These are phyloP conservation scores for Tulasnella sp. DNA, from an alignment of 768 basidiomycete genomes.

Conservation along the genomic window DNA sequence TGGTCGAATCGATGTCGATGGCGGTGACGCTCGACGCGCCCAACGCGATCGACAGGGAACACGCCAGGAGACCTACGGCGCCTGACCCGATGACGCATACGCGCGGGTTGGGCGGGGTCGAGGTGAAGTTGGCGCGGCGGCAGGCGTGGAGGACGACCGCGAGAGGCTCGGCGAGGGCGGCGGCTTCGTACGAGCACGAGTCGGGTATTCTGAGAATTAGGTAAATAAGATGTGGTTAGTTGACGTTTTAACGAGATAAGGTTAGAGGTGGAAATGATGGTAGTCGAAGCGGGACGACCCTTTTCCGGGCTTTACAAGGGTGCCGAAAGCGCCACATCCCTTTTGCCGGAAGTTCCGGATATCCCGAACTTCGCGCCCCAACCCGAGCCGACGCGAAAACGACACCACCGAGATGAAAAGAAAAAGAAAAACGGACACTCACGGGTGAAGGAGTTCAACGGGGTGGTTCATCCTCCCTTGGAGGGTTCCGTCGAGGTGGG, in stretches of 20 bases:
- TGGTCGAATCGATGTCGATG: slow-evolving; percentile 73
- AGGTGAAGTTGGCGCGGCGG: slow-evolving; percentile 31
- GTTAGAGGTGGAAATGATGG: slow-evolving; percentile 2
- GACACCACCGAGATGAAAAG: background rate
- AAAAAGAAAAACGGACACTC: slow-evolving; percentile 26
- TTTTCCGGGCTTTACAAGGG: background rate
- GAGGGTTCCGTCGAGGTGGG: slow-evolving; percentile 87
- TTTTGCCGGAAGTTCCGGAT: background rate
- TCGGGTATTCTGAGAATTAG: slow-evolving; percentile 51
- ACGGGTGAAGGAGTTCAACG: slow-evolving; percentile 77
- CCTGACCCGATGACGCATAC: slow-evolving; percentile 89
- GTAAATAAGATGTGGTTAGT: background rate
- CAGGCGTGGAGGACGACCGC: slow-evolving; percentile 69
- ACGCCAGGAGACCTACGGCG: slow-evolving; percentile 84
- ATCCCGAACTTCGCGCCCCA: background rate
- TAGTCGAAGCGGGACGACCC: background rate
- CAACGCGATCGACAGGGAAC: slow-evolving; percentile 46
- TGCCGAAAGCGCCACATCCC: background rate
- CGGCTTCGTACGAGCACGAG: slow-evolving; percentile 61
- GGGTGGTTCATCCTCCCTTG: slow-evolving; percentile 85
- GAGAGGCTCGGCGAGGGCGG: slow-evolving; percentile 86
- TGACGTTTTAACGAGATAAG: background rate
- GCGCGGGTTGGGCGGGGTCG: slow-evolving; percentile 20
- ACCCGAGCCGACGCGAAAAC: background rate
- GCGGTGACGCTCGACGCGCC: slow-evolving; percentile 67